Base-by-base conservation (phyloP, 306 rosid genomes). In the Cajanus cajan region DNA sequence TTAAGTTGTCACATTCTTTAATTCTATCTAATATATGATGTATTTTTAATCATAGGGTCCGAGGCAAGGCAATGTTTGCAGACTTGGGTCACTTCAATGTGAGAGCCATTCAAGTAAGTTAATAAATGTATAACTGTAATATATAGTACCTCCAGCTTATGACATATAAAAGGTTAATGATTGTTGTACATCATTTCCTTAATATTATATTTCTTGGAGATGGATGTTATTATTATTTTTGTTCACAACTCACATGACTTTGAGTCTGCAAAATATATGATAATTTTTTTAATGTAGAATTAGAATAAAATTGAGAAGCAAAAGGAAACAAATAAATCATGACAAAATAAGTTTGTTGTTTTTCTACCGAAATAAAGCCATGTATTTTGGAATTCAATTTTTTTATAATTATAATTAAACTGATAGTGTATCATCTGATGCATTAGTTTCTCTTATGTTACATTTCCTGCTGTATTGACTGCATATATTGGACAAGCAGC, bases 401-500 rank as follows among this genome's bases (percentile, higher is more conserved):
- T 5, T 5, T 47, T 33, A 63, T 15, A 15, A 24, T 22, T 63
- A 14, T 14, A 67, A 36, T n/a, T 58, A 37, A 58, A 74, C 47
- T 74, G 47, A 58, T 51, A 43, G 2, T 40, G n/a, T 55, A 36
- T 11, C 45, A 7, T 63, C 6, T 66, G 6, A 25, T 80, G 68
- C 80, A 80, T 85, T 12, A 85, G 88, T 31, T 85, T 85, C 63
- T 55, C 85, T 54, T 71, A 2, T 16, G 4, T 85, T 2, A 41
- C 62, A 28, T 71, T 57, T 71, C 88, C 82, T 37, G n/a, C 85
- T 19, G 28, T 77, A 50, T 10, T 85, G 65, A 9, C 18, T 6
- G 74, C 80, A 28, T 80, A 85, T 40, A 19, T 47, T 77, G 88
- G 85, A 21, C 85, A 85, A 66, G 85, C 88, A 47, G 82, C 88